These are phyloP conservation scores for Wickerhamomyces silvicola DNA, from an alignment of 805 yeast species.

Conservation along the genomic window DNA sequence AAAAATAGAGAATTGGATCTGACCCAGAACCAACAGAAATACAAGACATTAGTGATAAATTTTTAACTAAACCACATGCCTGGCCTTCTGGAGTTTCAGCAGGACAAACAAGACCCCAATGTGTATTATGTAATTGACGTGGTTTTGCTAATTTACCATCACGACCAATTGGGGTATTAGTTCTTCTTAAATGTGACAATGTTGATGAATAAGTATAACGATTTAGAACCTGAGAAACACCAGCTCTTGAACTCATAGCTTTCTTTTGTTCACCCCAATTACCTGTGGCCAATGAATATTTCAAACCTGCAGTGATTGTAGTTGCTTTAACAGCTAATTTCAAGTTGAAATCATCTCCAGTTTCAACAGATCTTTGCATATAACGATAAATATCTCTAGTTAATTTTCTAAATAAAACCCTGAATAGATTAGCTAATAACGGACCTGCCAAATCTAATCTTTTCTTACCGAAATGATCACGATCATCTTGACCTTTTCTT, in stretches of 20 bases:
- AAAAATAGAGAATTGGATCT: constrained; percentile 83
- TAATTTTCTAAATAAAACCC: constrained; percentile 87
- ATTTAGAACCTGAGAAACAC: constrained; percentile 97
- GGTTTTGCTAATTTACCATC: constrained; percentile 99
- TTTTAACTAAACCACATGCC: constrained; percentile 98
- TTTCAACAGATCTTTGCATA: constrained; percentile 98
- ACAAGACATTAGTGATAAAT: constrained; percentile 93
- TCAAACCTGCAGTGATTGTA: constrained; percentile 94
- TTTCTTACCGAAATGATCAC: constrained; percentile 99
- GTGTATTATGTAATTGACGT: constrained; percentile 97
- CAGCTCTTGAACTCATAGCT: constrained; percentile 98
- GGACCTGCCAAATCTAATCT: constrained; percentile 99
- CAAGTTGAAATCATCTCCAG: constrained; percentile 93
- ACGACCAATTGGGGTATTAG: constrained; percentile 98
- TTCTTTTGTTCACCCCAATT: constrained; percentile 99
- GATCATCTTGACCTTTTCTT: constrained; percentile 96
- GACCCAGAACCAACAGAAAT: constrained; percentile 98
- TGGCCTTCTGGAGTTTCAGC: constrained; percentile 99
- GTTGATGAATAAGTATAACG: constrained; percentile 99
- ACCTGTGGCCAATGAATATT: constrained; percentile 97
- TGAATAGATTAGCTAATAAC: constrained; percentile 87
- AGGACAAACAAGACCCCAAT: constrained; percentile 99
- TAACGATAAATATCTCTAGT: constrained; percentile 96
- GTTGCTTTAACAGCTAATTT: constrained; percentile 95
- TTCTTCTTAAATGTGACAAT: constrained; percentile 95